phyloP scores from a whole-genome alignment of 345 rosid genomes.

The Lepidium didymum region DNA sequence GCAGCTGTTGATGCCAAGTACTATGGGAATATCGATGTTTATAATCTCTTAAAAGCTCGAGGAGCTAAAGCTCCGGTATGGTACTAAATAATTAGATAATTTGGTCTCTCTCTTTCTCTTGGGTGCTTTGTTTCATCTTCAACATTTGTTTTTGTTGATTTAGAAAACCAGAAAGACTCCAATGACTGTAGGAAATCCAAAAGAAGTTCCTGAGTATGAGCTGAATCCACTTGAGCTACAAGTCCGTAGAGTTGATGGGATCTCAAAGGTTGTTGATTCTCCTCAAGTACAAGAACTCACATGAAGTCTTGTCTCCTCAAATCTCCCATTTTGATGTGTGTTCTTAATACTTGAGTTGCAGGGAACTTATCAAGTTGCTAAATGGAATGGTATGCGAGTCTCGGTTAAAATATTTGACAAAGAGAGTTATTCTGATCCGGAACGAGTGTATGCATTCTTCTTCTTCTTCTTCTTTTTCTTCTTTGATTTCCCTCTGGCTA shows the following conservation, averaged over 20 bases:
- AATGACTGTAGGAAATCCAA: slow-evolving; percentile 83
- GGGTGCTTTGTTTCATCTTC: background rate
- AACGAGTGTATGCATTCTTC: slow-evolving; percentile 49
- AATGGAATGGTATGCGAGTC: slow-evolving; percentile 97
- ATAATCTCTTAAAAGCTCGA: slow-evolving; percentile 76
- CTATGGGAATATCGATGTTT: slow-evolving; percentile 76
- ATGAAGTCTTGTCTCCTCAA: background rate
- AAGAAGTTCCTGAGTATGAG: slow-evolving; percentile 93
- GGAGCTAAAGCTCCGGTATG: slow-evolving; percentile 87
- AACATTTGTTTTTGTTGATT: slow-evolving; percentile 1
- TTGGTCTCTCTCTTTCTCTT: background rate
- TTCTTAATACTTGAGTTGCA: slow-evolving; percentile 18
- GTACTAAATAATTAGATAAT: background rate
- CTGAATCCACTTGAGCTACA: slow-evolving; percentile 91
- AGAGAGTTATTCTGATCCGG: slow-evolving; percentile 61
- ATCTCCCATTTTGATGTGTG: background rate
- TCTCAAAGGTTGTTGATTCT: slow-evolving; percentile 51
- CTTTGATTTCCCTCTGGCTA: background rate
- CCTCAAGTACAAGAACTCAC: background rate
- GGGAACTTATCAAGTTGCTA: slow-evolving; percentile 96
- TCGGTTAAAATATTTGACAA: slow-evolving; percentile 82
- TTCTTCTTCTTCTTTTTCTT: slow-evolving; percentile 1
- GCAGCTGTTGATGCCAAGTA: slow-evolving; percentile 90
- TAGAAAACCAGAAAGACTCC: slow-evolving; percentile 96
- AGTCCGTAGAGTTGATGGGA: slow-evolving; percentile 77